Percentiles rank a stretch among this genome's conserved stretches.
phyloP scores from a whole-genome alignment of 2,329 filamentous ascomycete genomes.

The Fusarium marasasianum region DNA sequence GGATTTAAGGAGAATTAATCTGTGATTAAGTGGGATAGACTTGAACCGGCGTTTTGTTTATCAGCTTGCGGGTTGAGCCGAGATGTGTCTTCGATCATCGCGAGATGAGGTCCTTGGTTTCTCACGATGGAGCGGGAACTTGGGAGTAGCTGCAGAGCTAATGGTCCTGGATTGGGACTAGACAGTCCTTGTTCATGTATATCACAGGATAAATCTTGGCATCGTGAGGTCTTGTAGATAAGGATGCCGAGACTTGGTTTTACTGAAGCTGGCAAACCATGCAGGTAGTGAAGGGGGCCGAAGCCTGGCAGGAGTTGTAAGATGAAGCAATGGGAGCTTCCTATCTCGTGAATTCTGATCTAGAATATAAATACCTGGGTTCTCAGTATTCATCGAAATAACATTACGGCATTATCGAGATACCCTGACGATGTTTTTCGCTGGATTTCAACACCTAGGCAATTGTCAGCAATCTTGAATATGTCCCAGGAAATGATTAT shows the following conservation, averaged over 20 bases:
- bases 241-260: neutral
- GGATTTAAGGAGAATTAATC: no score
- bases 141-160: neutral
- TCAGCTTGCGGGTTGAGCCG: neutral
- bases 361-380: rapidly evolving
- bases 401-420: neutral
- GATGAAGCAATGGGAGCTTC: neutral
- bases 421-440: rapidly evolving
- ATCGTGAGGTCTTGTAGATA: neutral
- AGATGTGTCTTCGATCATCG: neutral
- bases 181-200: rapidly evolving
- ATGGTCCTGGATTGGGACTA: rapidly evolving
- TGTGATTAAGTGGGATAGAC: neutral
- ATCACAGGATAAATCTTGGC: neutral
- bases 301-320: rapidly evolving
- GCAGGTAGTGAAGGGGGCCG: rapidly evolving
- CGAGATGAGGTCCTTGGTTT: neutral
- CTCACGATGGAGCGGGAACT: neutral
- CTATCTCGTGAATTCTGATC: neutral
- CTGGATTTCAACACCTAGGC: rapidly evolving
- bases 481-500: rapidly evolving
- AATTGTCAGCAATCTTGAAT: neutral
- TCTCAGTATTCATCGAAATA: neutral
- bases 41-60: neutral
- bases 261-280: rapidly evolving